A percentile compares a stretch with the other conserved stretches of the same genome.
Conservation (phyloP, 305 asterid genomes). For the Withania somnifera region DNA sequence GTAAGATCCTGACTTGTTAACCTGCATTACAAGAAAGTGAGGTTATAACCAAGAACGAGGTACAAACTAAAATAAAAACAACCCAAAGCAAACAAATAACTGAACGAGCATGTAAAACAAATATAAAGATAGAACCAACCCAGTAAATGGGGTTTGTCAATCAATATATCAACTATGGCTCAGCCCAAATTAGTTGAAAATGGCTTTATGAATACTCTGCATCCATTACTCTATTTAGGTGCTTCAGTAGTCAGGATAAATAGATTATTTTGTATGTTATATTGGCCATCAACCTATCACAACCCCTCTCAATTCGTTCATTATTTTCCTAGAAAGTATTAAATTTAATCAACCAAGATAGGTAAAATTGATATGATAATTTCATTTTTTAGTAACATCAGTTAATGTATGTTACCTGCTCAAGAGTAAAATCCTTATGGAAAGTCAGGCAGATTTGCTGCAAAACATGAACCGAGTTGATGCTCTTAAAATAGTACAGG, state of each 20-base stretch:
- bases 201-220: neutral
- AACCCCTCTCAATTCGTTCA: neutral
- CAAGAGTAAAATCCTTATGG: conserved; percentile 71
- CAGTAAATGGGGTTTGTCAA: neutral
- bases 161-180: neutral
- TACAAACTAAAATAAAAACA: neutral
- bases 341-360: neutral
- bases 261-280: neutral
- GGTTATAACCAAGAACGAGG: neutral
- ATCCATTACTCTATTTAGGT: neutral
- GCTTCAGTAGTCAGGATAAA: neutral
- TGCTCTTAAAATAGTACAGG: conserved; percentile 75
- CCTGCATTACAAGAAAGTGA: conserved; percentile 32
- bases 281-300: neutral
- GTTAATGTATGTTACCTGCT: conserved; percentile 41
- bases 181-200: neutral
- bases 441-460: conserved; percentile 54
- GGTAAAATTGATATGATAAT: neutral
- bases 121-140: neutral
- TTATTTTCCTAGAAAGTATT: neutral
- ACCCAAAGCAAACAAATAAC: neutral
- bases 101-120: neutral
- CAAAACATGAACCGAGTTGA: conserved; percentile 51
- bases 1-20: conserved; percentile 54
- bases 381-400: neutral